These are phyloP conservation scores for Lentinula raphanica DNA, from an alignment of 768 basidiomycete genomes.

Conservation along the genomic window DNA sequence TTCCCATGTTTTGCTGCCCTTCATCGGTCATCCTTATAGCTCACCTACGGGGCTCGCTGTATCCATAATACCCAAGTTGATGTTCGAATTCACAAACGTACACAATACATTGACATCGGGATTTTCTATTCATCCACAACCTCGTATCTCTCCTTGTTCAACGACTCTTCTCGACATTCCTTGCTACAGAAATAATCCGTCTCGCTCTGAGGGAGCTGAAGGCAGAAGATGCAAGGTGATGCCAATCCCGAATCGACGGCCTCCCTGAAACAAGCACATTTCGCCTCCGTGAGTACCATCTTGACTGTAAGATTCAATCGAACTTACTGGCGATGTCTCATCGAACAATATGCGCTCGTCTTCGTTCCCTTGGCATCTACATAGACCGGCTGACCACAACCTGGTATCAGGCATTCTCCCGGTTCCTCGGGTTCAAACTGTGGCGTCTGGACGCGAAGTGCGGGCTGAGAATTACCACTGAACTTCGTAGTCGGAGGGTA, in stretches of 20 bases:
- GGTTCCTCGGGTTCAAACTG: conserved; percentile 26
- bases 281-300: too few relatives aligned
- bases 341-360: conserved; percentile 53
- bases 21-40: too few relatives aligned
- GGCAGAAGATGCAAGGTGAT: conserved; percentile 60
- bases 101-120: neutral
- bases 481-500: neutral
- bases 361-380: conserved; percentile 47
- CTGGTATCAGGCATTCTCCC: conserved; percentile 47
- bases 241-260: conserved; percentile 49
- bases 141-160: conserved; percentile 36
- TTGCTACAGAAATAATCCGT: conserved; percentile 60
- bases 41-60: too few relatives aligned
- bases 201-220: conserved; percentile 52
- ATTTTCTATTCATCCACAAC: neutral
- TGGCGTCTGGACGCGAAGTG: neutral
- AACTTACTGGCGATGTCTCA: conserved; percentile 59
- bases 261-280: conserved; percentile 44
- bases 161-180: conserved; percentile 53
- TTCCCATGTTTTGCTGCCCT: neutral
- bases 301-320: too few relatives aligned
- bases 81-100: too few relatives aligned
- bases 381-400: conserved; percentile 53
- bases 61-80: too few relatives aligned
- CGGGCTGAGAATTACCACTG: neutral